A percentile compares a stretch with the other conserved stretches of the same genome.
Evolutionary conservation across 2,329 filamentous ascomycete genomes (phyloP).

Genomic region (Tothia fuscella): DNA sequence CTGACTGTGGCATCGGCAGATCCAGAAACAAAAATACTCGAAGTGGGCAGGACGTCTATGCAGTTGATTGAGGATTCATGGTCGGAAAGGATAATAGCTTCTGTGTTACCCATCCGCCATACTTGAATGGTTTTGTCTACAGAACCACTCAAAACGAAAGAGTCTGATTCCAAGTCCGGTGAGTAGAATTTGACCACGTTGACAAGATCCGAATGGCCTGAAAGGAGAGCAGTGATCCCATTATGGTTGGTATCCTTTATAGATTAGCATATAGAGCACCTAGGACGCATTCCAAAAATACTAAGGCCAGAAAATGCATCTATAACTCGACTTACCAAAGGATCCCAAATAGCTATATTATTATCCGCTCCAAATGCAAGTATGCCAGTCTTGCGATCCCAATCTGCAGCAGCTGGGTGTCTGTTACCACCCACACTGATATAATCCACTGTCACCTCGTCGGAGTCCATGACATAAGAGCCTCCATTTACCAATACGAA

Average conservation of each 20-base stretch:
- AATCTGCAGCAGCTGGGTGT: constrained; percentile 82
- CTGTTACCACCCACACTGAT: constrained; percentile 79
- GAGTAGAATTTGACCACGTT: constrained; percentile 74
- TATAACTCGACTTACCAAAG: constrained; percentile 44
- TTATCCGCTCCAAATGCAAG: constrained; percentile 83
- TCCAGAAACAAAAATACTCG: constrained; percentile 43
- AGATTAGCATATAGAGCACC: background rate
- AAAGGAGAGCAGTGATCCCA: constrained; percentile 57
- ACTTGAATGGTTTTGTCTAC: constrained; percentile 67
- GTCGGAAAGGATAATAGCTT: constrained; percentile 41
- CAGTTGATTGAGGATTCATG: constrained; percentile 67
- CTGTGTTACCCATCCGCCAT: constrained; percentile 30
- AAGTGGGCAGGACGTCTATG: constrained; percentile 35
- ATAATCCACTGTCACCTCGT: constrained; percentile 29
- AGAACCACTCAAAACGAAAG: constrained; percentile 63
- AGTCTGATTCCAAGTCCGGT: constrained; percentile 32
- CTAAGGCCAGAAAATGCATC: background rate
- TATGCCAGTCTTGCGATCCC: constrained; percentile 54
- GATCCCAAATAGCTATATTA: constrained; percentile 82
- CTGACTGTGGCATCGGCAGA: constrained; percentile 51
- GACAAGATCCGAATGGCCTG: constrained; percentile 66
- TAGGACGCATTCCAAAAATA: background rate
- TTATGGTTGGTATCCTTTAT: constrained; percentile 29
- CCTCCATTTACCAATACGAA: background rate
- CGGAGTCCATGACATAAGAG: background rate